Conservation (phyloP, 2,329 filamentous ascomycete species). For the Aspergillus fischeri region DNA sequence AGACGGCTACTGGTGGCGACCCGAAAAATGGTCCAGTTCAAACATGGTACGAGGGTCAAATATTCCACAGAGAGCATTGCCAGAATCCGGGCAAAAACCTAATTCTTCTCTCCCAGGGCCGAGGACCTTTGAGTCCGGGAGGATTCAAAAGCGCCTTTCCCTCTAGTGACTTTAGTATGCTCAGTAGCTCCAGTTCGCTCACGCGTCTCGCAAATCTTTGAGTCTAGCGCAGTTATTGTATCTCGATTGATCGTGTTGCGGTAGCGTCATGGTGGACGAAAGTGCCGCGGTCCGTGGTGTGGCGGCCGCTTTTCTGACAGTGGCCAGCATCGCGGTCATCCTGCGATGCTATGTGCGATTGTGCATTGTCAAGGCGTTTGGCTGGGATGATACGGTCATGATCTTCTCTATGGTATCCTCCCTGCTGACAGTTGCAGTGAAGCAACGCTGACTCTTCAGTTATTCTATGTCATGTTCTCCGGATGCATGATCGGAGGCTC, state of each 20-base stretch:
- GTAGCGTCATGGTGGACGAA: constrained; percentile 9
- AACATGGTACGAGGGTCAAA: background rate
- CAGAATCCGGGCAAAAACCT: background rate
- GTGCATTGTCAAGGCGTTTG: constrained; percentile 36
- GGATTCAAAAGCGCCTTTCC: background rate
- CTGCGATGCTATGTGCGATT: constrained; percentile 41
- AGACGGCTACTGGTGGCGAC: background rate
- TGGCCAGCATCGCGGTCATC: constrained; percentile 36
- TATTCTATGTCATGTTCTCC: constrained; percentile 19
- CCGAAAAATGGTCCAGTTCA: background rate
- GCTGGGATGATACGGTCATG: constrained; percentile 34
- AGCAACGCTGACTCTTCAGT: constrained; percentile 2
- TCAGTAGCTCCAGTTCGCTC: background rate
- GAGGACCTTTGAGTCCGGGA: background rate
- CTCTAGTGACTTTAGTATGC: background rate
- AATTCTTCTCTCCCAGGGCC: no score
- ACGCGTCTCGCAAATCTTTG: background rate
- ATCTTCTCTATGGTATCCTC: constrained; percentile 24
- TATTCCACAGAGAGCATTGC: background rate
- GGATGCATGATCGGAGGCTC: constrained; percentile 18
- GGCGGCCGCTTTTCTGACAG: constrained; percentile 35
- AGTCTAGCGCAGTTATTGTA: background rate
- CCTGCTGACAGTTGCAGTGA: background rate
- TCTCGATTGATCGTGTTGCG: background rate
- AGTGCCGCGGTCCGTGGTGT: constrained; percentile 14